phyloP scores from a whole-genome alignment of 2,329 filamentous ascomycete genomes.

The Arthrobotrys iridis region DNA sequence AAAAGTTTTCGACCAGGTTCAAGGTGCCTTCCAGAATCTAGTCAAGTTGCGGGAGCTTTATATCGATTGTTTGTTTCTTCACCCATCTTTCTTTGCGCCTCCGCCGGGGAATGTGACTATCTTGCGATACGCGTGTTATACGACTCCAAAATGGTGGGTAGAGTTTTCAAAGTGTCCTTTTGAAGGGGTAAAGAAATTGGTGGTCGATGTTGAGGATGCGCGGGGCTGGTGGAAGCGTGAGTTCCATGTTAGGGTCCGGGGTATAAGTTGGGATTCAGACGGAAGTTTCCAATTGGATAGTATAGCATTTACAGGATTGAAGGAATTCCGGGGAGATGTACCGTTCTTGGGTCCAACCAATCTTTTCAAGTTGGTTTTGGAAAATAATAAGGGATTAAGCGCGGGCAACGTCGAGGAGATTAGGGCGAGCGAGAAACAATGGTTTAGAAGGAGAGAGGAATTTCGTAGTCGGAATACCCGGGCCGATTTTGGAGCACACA shows the following conservation, averaged over 20 bases:
- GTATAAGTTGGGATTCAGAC: background rate
- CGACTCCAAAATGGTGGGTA: background rate
- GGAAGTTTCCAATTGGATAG: background rate
- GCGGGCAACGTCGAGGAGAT: background rate
- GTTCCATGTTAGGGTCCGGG: background rate
- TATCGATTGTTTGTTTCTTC: background rate
- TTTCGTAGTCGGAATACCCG: too few species aligned
- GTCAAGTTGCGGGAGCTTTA: background rate
- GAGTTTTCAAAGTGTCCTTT: conserved; percentile 14
- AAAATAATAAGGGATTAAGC: background rate
- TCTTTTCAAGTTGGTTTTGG: background rate
- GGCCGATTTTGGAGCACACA: too few species aligned
- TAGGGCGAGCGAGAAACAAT: background rate
- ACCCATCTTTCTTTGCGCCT: background rate
- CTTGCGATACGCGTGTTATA: background rate
- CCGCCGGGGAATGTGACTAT: background rate
- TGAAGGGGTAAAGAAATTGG: background rate
- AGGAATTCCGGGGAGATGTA: background rate
- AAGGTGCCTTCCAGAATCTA: background rate
- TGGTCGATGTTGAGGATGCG: background rate
- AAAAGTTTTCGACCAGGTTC: background rate
- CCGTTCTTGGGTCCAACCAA: background rate
- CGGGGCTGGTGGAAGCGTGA: background rate
- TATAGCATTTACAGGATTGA: background rate
- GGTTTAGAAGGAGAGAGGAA: too few species aligned